Conservation (phyloP, 768 basidiomycete genomes). For the Baorangia bicolor region DNA sequence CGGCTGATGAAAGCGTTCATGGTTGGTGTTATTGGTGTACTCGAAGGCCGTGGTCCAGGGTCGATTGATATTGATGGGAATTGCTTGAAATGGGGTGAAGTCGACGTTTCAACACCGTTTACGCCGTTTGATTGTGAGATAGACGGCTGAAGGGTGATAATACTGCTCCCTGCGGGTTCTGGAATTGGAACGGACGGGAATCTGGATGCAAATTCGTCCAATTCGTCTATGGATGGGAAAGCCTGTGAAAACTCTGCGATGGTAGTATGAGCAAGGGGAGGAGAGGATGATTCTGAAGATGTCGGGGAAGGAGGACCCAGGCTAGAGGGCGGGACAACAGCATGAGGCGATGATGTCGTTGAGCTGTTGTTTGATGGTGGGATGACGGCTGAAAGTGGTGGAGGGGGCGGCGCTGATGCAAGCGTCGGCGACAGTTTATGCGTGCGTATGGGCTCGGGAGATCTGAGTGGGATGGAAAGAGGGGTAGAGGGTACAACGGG, state of each 20-base stretch:
- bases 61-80: constrained; percentile 48
- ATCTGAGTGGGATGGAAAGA: constrained; percentile 24
- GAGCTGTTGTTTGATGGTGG: constrained; percentile 31
- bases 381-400: constrained; percentile 10
- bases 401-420: constrained; percentile 30
- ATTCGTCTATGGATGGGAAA: constrained; percentile 79
- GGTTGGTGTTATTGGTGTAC: constrained; percentile 64
- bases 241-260: constrained; percentile 59
- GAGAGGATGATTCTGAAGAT: constrained; percentile 67
- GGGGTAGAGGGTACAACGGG: constrained; percentile 37
- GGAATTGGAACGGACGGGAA: constrained; percentile 51
- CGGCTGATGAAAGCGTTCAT: no score
- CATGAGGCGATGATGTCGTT: constrained; percentile 51
- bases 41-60: constrained; percentile 58
- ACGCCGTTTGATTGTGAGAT: constrained; percentile 32
- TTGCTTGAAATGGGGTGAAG: constrained; percentile 30
- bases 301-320: constrained; percentile 77
- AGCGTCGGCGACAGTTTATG: constrained; percentile 42
- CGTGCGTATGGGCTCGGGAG: constrained; percentile 32
- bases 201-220: constrained; percentile 54
- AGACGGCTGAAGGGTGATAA: constrained; percentile 5
- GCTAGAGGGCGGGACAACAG: constrained; percentile 66
- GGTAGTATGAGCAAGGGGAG: constrained; percentile 40
- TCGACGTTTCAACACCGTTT: constrained; percentile 31
- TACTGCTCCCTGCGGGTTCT: constrained; percentile 35